Conservation (phyloP, 2,329 filamentous ascomycete genomes). For the Microsporum ferrugineum region DNA sequence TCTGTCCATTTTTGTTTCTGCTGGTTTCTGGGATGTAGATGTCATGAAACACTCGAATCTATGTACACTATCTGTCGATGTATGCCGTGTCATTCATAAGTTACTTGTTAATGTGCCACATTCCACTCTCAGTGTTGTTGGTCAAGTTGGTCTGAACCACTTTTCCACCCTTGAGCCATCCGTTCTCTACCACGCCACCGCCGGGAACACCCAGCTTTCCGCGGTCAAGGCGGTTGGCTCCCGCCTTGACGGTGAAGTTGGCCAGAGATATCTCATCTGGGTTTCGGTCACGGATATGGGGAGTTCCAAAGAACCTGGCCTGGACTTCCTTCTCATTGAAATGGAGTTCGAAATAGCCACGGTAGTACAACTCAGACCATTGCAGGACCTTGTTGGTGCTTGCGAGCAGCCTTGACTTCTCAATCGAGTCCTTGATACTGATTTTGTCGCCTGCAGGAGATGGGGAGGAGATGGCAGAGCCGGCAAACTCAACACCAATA, state of each 20-base stretch:
- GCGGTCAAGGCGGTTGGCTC: constrained; percentile 47
- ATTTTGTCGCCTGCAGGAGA: constrained; percentile 51
- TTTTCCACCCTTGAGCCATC: constrained; percentile 25
- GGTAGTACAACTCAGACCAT: constrained; percentile 63
- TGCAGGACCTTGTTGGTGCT: constrained; percentile 52
- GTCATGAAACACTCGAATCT: not conserved
- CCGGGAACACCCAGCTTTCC: constrained; percentile 25
- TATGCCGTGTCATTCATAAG: not conserved
- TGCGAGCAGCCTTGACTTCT: constrained; percentile 35
- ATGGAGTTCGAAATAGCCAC: constrained; percentile 59
- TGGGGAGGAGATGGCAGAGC: constrained; percentile 53
- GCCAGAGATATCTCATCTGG: constrained; percentile 10
- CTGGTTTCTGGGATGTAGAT: too few species aligned
- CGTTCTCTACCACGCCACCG: constrained; percentile 37
- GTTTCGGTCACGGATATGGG: constrained; percentile 8
- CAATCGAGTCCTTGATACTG: constrained; percentile 42
- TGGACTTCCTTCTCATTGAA: constrained; percentile 46
- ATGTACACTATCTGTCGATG: not conserved
- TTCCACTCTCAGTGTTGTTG: constrained; percentile 25
- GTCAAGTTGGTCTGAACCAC: constrained; percentile 25
- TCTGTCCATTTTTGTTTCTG: too few species aligned
- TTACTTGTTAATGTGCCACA: constrained; percentile 13
- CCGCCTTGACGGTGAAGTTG: constrained; percentile 44
- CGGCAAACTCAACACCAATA: constrained; percentile 54
- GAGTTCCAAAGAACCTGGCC: constrained; percentile 50